Percentiles rank a stretch among this genome's conserved stretches.
Conservation (phyloP, 768 basidiomycete species). For the Tylopilus vinaceipallidus region DNA sequence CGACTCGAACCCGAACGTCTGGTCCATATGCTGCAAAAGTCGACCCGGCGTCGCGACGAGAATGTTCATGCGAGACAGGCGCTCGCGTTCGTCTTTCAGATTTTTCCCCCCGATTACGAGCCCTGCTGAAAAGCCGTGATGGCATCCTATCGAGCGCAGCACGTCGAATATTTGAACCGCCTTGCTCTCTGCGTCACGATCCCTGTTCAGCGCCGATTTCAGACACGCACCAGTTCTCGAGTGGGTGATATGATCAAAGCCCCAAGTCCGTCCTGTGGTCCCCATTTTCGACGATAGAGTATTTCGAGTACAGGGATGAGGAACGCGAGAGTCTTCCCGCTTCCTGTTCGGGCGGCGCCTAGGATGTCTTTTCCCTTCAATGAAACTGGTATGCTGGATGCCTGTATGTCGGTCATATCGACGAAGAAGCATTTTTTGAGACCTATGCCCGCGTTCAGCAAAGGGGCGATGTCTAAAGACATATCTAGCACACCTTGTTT, state of each 20-base stretch:
- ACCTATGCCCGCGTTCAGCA: constrained; percentile 42
- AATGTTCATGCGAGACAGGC: constrained; percentile 93
- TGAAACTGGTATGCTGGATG: constrained; percentile 55
- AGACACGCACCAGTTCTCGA: constrained; percentile 71
- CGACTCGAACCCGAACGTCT: constrained; percentile 91
- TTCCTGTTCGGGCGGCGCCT: constrained; percentile 68
- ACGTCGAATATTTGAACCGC: constrained; percentile 99
- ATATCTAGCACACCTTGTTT: constrained; percentile 53
- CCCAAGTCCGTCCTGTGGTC: constrained; percentile 72
- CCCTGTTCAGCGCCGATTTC: background rate
- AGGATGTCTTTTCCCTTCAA: constrained; percentile 65
- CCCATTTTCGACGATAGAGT: constrained; percentile 66
- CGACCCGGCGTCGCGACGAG: constrained; percentile 97
- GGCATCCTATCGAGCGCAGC: constrained; percentile 86
- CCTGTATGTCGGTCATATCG: constrained; percentile 82
- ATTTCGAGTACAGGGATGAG: constrained; percentile 65
- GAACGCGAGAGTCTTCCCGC: constrained; percentile 75
- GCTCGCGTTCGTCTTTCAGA: constrained; percentile 86
- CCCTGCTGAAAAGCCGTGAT: constrained; percentile 91
- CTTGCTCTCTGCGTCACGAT: constrained; percentile 38
- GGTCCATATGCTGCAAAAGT: constrained; percentile 96
- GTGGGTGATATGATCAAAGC: constrained; percentile 94
- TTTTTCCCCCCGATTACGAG: constrained; percentile 96
- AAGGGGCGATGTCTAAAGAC: background rate
- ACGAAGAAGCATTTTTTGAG: constrained; percentile 85